A percentile compares a stretch with the other conserved stretches of the same genome.
Evolutionary conservation across 73 alveolate species (phyloP).

Genomic region (Durusdinium trenchii): DNA sequence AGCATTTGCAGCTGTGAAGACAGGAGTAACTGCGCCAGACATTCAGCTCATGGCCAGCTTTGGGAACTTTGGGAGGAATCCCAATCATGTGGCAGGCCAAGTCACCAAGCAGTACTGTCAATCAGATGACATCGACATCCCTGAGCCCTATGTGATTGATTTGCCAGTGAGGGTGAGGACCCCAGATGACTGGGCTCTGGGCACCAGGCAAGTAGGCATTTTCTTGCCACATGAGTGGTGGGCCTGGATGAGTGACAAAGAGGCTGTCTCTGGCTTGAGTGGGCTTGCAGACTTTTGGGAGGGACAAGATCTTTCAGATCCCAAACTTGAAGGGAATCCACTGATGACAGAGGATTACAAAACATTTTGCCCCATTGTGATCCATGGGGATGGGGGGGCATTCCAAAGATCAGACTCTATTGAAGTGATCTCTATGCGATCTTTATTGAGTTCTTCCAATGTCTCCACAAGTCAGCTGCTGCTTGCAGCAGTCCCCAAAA

Average conservation of each 20-base stretch:
- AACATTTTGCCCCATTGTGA: not conserved
- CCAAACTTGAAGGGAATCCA: not conserved
- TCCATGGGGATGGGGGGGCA: conserved; percentile 23
- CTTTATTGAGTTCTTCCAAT: not conserved
- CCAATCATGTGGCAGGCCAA: not conserved
- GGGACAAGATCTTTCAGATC: not conserved
- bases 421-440: not conserved
- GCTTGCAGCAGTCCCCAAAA: not conserved
- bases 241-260: not conserved
- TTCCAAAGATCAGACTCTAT: conserved; percentile 5
- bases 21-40: not conserved
- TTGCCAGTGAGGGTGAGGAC: not conserved
- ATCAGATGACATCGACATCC: not conserved
- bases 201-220: not conserved
- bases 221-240: conserved; percentile 26
- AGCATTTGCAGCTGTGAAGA: not conserved
- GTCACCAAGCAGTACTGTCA: not conserved
- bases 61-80: not conserved
- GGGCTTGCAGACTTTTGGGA: not conserved
- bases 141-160: not conserved
- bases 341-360: not conserved
- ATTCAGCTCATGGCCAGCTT: not conserved
- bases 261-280: not conserved
- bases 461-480: not conserved
- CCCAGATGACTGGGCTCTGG: not conserved